These are phyloP conservation scores for Albizia julibrissin DNA, from an alignment of 306 rosid species.

Conservation along the genomic window DNA sequence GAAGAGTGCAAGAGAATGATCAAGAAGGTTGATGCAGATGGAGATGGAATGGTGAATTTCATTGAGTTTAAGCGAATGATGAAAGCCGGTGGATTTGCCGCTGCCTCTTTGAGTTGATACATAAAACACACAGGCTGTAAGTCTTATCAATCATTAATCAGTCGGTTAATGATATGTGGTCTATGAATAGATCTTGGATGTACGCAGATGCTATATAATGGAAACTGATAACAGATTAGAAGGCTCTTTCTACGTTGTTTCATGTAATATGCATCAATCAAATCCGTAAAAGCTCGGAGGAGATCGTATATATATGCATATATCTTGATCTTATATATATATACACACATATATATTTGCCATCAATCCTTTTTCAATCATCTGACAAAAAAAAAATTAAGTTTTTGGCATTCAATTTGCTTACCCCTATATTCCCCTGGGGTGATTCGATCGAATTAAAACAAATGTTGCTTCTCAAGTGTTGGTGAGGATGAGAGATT, in stretches of 20 bases:
- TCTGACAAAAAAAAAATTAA: too few relatives aligned
- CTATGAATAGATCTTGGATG: background rate
- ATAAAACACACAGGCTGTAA: background rate
- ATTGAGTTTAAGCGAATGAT: constrained; percentile 52
- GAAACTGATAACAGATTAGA: background rate
- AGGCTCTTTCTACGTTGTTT: background rate
- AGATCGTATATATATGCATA: background rate
- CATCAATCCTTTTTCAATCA: background rate
- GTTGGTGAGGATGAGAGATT: too few relatives aligned
- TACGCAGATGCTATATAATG: background rate
- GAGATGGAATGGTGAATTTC: constrained; percentile 52
- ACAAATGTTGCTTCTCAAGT: too few relatives aligned
- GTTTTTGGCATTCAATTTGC: too few relatives aligned
- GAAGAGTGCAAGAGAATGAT: constrained; percentile 52
- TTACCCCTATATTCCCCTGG: too few relatives aligned
- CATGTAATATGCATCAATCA: background rate
- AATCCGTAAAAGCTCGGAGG: background rate
- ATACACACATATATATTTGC: background rate
- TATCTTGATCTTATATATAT: background rate
- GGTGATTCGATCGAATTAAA: too few relatives aligned
- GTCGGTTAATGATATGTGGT: background rate
- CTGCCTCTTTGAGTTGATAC: background rate
- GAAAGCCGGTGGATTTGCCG: constrained; percentile 41
- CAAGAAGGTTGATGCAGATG: constrained; percentile 47
- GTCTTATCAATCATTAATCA: background rate